Evolutionary conservation across 208 protist species (phyloP).

Genomic region (Trichomonas vaginalis): DNA sequence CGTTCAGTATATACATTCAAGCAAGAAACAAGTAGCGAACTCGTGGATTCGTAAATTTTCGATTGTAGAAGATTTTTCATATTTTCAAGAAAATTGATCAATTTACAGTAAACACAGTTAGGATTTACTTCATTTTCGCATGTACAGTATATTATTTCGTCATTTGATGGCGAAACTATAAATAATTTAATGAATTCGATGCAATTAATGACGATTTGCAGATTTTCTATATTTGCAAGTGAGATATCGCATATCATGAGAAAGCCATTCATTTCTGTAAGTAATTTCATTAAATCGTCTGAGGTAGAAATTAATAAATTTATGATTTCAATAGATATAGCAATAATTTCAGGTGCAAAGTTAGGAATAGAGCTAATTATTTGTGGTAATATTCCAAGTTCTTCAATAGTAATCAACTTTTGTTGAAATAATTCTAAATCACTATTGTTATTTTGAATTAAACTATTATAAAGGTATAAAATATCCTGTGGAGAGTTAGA

Average conservation of each 20-base stretch:
- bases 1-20: not conserved
- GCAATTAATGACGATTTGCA: not conserved
- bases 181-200: not conserved
- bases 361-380: not conserved
- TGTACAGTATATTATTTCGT: not conserved
- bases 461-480: too few relatives aligned
- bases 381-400: too few relatives aligned
- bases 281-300: not conserved
- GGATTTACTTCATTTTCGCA: too few relatives aligned
- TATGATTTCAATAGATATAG: not conserved
- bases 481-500: too few relatives aligned
- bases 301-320: not conserved
- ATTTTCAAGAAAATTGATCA: not conserved
- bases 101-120: not conserved
- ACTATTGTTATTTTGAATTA: too few relatives aligned
- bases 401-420: too few relatives aligned
- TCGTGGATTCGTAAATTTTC: not conserved
- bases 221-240: not conserved
- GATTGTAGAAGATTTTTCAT: not conserved
- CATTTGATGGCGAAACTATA: not conserved
- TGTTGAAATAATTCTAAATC: too few relatives aligned
- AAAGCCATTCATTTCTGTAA: not conserved
- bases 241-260: not conserved
- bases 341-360: not conserved
- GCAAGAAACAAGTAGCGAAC: not conserved